A percentile compares a stretch with the other conserved stretches of the same genome.
Evolutionary conservation across 805 yeast genomes (phyloP).

Genomic region (Metschnikowia bowlesiae): DNA sequence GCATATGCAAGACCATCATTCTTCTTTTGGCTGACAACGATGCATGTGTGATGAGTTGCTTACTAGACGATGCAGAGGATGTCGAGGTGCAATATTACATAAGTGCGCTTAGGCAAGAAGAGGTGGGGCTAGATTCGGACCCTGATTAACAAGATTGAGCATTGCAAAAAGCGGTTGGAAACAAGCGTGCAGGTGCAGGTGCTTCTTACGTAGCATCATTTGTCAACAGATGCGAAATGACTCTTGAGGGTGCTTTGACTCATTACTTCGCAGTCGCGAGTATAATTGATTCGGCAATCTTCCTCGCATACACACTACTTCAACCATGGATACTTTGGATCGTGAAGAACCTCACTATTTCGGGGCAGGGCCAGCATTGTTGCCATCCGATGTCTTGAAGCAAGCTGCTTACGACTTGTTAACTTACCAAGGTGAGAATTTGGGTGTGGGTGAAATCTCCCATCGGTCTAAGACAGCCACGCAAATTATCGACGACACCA

Average conservation of each 20-base stretch:
- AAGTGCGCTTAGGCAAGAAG: constrained; percentile 23
- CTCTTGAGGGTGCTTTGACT: constrained; percentile 1
- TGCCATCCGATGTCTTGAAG: constrained; percentile 79
- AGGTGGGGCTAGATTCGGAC: not conserved
- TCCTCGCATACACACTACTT: not conserved
- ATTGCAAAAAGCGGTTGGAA: not conserved
- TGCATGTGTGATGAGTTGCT: constrained; percentile 63
- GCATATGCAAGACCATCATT: constrained; percentile 56
- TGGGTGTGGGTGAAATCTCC: constrained; percentile 94
- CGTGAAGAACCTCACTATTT: constrained; percentile 78
- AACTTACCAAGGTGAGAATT: constrained; percentile 61
- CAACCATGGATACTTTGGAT: constrained; percentile 33
- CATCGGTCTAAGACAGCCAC: constrained; percentile 88
- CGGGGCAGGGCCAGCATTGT: constrained; percentile 98
- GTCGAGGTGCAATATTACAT: constrained; percentile 65
- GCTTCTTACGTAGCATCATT: not conserved
- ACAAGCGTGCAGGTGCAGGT: not conserved
- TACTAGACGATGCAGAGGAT: constrained; percentile 57
- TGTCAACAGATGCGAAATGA: not conserved
- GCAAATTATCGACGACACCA: constrained; percentile 71
- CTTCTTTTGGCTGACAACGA: constrained; percentile 54
- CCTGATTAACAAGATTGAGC: not conserved
- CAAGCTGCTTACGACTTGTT: constrained; percentile 84
- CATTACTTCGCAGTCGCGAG: constrained; percentile 1
- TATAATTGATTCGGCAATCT: not conserved